Base-by-base conservation (phyloP, 352 stramenopile species). In the Phytophthora brassicae region DNA sequence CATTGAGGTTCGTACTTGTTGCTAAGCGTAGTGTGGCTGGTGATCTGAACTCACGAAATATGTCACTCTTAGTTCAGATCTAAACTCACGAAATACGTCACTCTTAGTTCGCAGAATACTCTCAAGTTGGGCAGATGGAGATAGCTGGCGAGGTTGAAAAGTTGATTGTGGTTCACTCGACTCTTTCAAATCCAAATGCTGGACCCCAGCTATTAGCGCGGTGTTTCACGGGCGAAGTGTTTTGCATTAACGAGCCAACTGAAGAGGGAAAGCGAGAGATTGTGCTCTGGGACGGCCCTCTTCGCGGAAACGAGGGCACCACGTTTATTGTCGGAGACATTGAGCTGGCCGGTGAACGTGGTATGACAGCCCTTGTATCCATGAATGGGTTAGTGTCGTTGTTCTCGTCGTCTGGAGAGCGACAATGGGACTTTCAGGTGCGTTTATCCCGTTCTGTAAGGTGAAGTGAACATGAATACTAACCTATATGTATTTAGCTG, bases 131-230 rank as follows among this genome's bases (percentile, higher is more conserved):
- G 24, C 74, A 79, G 41, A 72, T 83, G 42, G 77, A 87, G 23
- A 69, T 92, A 13, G 72, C 73, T 33, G 65, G 56, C 39, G 83
- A 92, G 58, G 78, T 92, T 42, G 81, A 89, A 56, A 69, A 72
- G 22, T 66, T 91, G 42, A 66, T 80, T 13, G 43, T 73, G 16
- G 54, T 88, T 14, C 59, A 57, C n/a, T 53, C 49, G 1, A 43
- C 56, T 4, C 26, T 64, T 31, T 35, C 49, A 29, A 43, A 42
- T 9, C n/a, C 46, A 31, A 35, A 72, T 36, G 35, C 53, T 28
- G 16, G 61, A n/a, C 31, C 64, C 53, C 57, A 72, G 35, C 50
- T 89, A 44, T 49, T 87, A 5, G 63, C 72, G n/a, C 60, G 77
- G 14, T 89, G 77, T 55, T 77, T 78, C 13, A 83, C 70, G 2